Evolutionary conservation across 2,329 filamentous ascomycete species (phyloP), one percentile per base, ranked within the genome.

Genomic region (Malbranchea cinnamomea): DNA sequence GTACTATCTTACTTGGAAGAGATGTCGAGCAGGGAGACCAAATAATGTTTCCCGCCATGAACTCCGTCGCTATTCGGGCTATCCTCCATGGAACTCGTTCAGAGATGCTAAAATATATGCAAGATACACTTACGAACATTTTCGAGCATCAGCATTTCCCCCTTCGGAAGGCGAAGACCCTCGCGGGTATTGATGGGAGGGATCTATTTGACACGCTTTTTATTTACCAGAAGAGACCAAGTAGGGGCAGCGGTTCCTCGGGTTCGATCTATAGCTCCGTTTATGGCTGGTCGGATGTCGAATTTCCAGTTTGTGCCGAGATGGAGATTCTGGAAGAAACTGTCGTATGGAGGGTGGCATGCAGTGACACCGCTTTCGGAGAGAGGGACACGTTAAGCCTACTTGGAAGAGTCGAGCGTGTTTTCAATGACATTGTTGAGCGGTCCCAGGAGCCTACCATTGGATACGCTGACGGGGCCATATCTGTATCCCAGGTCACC

Each of bases 1-100:
- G 87, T 1, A 70, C 81, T 0, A 77, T 94, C 1, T 61, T 93
- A 8, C 84, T 83, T 0, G 85, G 87, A 10, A 69, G 87, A n/a
- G 81, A 89, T 33, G 73, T 71, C 6, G 74, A 79, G 26, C 66
- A 69, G 10, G 68, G 72, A 0, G 68, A 78, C 24, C 52, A 68
- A 15, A 53, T 87, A 8, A 63, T 85, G 46, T 94, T 93, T 44
- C 87, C 85, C 0, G 82, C 79, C 0, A 93, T 94, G 80, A 94
- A 92, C 46, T 93, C 85, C 0, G 74, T 93, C 0, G 70, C 78
- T 0, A 62, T 92, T 5, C 67, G 84, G 7, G 68, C 68, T 2
- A 63, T 85, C 2, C 49, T 93, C 2, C 78, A 89, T 42, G 81
- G 81, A 2, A 72, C 65, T 0, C 56, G 68, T 0, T 39, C 50